Base-by-base conservation (phyloP, 2,329 filamentous ascomycete species). In the Plectosphaerella sp. region DNA sequence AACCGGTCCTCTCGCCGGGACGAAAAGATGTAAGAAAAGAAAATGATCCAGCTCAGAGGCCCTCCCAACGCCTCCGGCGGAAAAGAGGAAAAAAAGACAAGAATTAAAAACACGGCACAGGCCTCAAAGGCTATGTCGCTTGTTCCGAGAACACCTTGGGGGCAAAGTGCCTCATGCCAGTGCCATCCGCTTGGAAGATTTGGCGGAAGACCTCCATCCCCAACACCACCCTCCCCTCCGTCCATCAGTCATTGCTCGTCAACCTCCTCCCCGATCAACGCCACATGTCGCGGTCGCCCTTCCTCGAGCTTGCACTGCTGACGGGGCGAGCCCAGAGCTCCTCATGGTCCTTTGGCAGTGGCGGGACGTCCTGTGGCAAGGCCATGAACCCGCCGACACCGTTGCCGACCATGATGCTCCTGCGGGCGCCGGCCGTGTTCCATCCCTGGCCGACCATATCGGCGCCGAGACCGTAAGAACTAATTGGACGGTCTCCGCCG, bases 391-490 rank as follows among this genome's bases (percentile, higher is more conserved):
- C 74, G 6, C 79, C 78, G 3, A 70, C 63, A 0, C 76, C 75
- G 46, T 78, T 76, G 20, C 75, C 77, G 41, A 82, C 67, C 58
- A 84, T 71, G 52, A 83, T 67, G 52, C 80, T 83, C 57, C 74
- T 73, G 52, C 81, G 68, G 14, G 78, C 76, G 7, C 78, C 79
- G 3, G 75, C 73, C 5, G 68, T 67, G 52, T 78, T 74, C 77
- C 79, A 82, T 5, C 75, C 76, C 47, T 67, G 60, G 3, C 72
- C 70, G 3, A 72, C 65, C 18, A 79, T 66, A 55, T 82, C 80
- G 15, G 76, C 71, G n/a, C 73, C 74, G 36, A 84, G 71, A 14
- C 81, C 81, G 62, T 82, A 84, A 61, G 75, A 79, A 65, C 80
- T 83, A 51, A 76, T 66, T 33, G 79, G 79, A 36, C 79, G 73